Base-by-base conservation (phyloP, 305 asterid genomes). In the Nicotiana rustica region DNA sequence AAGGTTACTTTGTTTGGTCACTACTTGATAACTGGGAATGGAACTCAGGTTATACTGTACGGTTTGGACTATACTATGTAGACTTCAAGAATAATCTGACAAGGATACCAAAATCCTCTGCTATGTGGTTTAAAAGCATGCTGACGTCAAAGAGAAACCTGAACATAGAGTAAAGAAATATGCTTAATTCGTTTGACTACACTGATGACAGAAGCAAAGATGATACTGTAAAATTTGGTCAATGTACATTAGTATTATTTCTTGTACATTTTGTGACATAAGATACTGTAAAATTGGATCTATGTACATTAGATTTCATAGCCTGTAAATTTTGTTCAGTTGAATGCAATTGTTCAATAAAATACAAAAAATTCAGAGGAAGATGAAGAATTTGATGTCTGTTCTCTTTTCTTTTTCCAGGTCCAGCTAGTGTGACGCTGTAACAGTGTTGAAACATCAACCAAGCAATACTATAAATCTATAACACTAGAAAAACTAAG, bases 21-120 rank as follows among this genome's bases (percentile, higher is more conserved):
- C 85, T 95, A 89, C 92, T 95, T 1, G 98, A 93, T 84, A 93
- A 95, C 84, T 95, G 99, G 98, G 99, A 95, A 88, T 95, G 99
- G 99, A 93, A 93, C 90, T 84, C 90, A 91, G 98, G 98, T 9
- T 95, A 91, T 77, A 93, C 96, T 0, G 94, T 91, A 15, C 85
- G 97, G 21, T 95, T 95, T 65, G 98, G 98, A 5, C 84, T 95
- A 21, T 95, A 93, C 78, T 91, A 90, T 76, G 96, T 95, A 57
- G 97, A 95, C 86, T 95, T 90, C 91, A 91, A 87, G 81, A 93
- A 92, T 67, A 91, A 93, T 82, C 97, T 92, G 31, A 95, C 96
- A 5, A 93, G 98, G 81, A 91, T 89, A 78, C 95, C 97, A 0
- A 95, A 95, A 77, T 88, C 95, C 59, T 95, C 98, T 49, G 96